A percentile compares a stretch with the other conserved stretches of the same genome.
These are phyloP conservation scores for Cladophialophora psammophila DNA, from an alignment of 2,329 filamentous ascomycete species.

Conservation along the genomic window DNA sequence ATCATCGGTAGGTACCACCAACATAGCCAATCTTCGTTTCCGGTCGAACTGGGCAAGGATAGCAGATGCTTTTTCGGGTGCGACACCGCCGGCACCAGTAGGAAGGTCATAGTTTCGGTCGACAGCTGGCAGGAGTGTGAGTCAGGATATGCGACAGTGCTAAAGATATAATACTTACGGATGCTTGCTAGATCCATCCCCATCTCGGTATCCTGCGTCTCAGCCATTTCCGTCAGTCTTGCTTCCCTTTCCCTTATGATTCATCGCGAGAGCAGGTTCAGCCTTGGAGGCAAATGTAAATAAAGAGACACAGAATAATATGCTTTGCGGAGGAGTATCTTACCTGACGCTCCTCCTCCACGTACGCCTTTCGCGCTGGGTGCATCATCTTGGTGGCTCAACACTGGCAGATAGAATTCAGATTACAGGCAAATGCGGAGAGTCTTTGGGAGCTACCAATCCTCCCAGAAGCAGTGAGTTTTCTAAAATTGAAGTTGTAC, in stretches of 20 bases:
- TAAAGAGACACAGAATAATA: conserved; percentile 21
- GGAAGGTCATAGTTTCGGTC: conserved; percentile 88
- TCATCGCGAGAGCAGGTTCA: conserved; percentile 17
- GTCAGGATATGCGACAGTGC: background rate
- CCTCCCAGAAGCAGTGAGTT: background rate
- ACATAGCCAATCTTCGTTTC: conserved; percentile 84
- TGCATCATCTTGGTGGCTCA: conserved; percentile 66
- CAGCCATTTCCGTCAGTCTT: conserved; percentile 45
- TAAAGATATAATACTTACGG: conserved; percentile 58
- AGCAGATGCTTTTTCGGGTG: conserved; percentile 82
- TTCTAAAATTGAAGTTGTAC: background rate
- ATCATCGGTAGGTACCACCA: conserved; percentile 94
- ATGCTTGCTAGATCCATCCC: conserved; percentile 69
- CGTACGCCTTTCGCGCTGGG: conserved; percentile 89
- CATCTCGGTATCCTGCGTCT: conserved; percentile 60
- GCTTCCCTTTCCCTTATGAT: conserved; percentile 18
- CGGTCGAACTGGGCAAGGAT: conserved; percentile 88
- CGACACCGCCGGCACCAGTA: conserved; percentile 65
- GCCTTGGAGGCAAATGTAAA: conserved; percentile 40
- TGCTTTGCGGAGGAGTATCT: conserved; percentile 43
- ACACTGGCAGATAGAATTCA: background rate
- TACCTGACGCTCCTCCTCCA: conserved; percentile 82
- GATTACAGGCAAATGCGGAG: background rate
- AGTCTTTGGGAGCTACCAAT: background rate
- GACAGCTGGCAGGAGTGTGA: conserved; percentile 54